Conservation (phyloP, 73 alveolate species). For the Effrenium voratum region DNA sequence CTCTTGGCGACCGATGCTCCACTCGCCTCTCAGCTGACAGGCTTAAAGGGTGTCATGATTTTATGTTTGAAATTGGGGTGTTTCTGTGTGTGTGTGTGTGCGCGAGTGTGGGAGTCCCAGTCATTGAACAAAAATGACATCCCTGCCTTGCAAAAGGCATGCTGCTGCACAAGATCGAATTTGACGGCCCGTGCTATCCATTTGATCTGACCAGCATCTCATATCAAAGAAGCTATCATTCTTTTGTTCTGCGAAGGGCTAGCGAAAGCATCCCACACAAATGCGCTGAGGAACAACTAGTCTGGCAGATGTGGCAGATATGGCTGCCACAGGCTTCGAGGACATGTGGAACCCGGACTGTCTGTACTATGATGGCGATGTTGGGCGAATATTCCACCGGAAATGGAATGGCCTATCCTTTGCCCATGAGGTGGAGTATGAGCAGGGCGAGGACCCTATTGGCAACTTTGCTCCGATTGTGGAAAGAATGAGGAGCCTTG, state of each 20-base stretch:
- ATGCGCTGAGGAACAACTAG: slow-evolving; percentile 50
- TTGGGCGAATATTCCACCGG: slow-evolving; percentile 42
- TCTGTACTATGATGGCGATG: slow-evolving; percentile 46
- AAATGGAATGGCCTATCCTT: slow-evolving; percentile 88
- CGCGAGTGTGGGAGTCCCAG: no score
- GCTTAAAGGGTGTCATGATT: no score
- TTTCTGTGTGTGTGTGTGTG: no score
- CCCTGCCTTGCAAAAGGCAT: neutral
- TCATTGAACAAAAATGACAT: no score
- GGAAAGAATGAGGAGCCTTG: slow-evolving; percentile 60
- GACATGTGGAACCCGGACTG: slow-evolving; percentile 72
- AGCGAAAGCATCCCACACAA: no score
- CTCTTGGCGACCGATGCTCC: slow-evolving; percentile 75
- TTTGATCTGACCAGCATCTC: slow-evolving; percentile 80
- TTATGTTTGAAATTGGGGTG: no score
- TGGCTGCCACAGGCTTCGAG: slow-evolving; percentile 65
- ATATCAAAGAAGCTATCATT: neutral
- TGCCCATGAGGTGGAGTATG: slow-evolving; percentile 93
- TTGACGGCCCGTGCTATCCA: slow-evolving; percentile 91
- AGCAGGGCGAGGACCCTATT: slow-evolving; percentile 76
- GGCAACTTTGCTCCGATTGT: slow-evolving; percentile 49
- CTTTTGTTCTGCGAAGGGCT: no score
- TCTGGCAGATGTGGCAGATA: slow-evolving; percentile 68
- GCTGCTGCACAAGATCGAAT: slow-evolving; percentile 92
- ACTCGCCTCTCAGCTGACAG: slow-evolving; percentile 36